Base-by-base conservation (phyloP, 1,139 yeast genomes). In the Lodderomyces metapsilosis region DNA sequence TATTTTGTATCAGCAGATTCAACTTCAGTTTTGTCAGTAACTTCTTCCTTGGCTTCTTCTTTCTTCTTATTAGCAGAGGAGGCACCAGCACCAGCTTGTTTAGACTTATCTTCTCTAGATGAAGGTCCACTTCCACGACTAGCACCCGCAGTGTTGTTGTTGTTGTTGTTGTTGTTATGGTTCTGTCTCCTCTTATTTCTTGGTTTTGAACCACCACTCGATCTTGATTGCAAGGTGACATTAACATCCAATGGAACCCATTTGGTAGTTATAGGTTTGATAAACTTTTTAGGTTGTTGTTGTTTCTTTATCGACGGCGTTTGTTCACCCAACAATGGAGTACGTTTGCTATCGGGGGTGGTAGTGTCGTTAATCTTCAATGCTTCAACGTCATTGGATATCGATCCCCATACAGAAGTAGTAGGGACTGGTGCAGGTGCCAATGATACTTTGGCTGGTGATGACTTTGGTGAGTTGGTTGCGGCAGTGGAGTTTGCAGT, bases 161-260 rank as follows among this genome's bases (percentile, higher is more conserved):
- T 42, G 44, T 44, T 51, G 21, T 47, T 43, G 31, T 44, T 35
- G 28, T 30, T 41, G 22, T 47, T 43, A 28, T 44, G 42, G 43
- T 45, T 51, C 48, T 56, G 56, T 51, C 62, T 65, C 55, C 61
- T 66, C 52, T 65, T 68, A 52, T 66, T 64, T 40, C 34, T 28
- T 57, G 39, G 56, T 44, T 36, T 51, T 49, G 40, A 10, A 28
- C 45, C 44, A 27, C 57, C 49, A 21, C 43, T 36, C 37, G 42
- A 37, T 45, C 52, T 47, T 8, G 68, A 56, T 32, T 80, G 71
- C 46, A 78, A 70, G 40, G 78, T 80, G 42, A 85, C 83, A 48
- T 84, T 78, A 23, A 92, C 94, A 51, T 80, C 78, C 58, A 84
- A 82, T n/a, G 95, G 95, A 36, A 87, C 85, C 95, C 95, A 88